Evolutionary conservation across 305 asterid genomes (phyloP), one percentile per base, ranked within the genome.

Genomic region (Fraxinus xanthoxyloides): DNA sequence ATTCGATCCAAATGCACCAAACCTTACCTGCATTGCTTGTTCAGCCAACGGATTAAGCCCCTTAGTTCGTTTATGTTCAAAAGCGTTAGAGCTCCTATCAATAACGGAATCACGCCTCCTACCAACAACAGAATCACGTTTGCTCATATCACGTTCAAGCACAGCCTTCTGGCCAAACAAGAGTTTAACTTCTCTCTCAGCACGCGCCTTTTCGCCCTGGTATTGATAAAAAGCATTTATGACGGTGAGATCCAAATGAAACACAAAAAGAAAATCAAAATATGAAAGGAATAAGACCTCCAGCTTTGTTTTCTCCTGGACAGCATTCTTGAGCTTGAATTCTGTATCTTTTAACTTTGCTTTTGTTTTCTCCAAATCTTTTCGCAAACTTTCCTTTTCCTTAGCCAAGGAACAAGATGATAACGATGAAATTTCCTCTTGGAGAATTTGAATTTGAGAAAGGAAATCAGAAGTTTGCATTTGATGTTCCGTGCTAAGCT

Each of bases 231-330:
- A 69, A 73, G 59, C 70, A 84, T 78, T 74, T n/a, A 48, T 28
- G 75, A 82, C 48, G 36, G 23, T 36, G 67, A 77, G 26, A 21
- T 80, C 65, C 77, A 43, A 36, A 77, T 38, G 51, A 74, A 84
- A 83, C 51, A 76, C 75, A 78, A 77, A 74, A 82, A 73, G 77
- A 69, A 81, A 61, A 85, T 76, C 61, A 61, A 73, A 78, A 79
- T 78, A 40, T 51, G 36, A 63, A 30, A 40, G 51, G 81, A 28
- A 70, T 65, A 59, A 82, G 76, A 96, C 99, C 99, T 96, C 98
- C 82, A 96, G 97, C 84, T 93, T 96, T 84, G 97, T 96, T 90
- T 92, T 94, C 87, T 94, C 99, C 88, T 95, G 99, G 72, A 94
- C 87, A 40, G 88, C 87, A 86, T 90, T 95, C 91, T 90, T 93